A percentile compares a stretch with the other conserved stretches of the same genome.
These are phyloP conservation scores for Stephanodiscus minutulus DNA, from an alignment of 108 stramenopile species.

Conservation along the genomic window DNA sequence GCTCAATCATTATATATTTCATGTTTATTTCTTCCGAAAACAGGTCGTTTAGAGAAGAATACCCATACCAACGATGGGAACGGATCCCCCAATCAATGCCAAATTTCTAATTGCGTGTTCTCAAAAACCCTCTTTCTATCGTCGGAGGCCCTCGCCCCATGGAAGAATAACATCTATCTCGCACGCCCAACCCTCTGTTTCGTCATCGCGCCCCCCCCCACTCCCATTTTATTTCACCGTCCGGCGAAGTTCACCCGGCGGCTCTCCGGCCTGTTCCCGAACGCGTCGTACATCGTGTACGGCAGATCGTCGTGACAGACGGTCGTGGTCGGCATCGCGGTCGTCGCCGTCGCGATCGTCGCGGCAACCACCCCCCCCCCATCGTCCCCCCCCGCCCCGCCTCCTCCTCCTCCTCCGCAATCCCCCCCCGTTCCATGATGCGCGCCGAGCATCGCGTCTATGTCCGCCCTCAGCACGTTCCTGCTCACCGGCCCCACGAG, in stretches of 20 bases:
- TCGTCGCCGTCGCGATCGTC: background rate
- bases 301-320: slow-evolving; percentile 55
- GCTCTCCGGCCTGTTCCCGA: slow-evolving; percentile 60
- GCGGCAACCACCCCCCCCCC: background rate
- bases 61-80: no score
- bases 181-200: no score
- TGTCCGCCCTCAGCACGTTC: slow-evolving; percentile 63
- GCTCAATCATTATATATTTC: no score
- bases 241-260: slow-evolving; percentile 51
- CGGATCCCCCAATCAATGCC: no score
- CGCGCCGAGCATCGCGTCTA: slow-evolving; percentile 62
- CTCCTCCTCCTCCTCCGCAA: slow-evolving; percentile 9
- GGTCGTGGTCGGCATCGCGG: background rate
- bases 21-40: no score
- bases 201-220: no score
- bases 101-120: no score
- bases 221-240: no score
- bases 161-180: no score
- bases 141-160: no score
- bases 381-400: slow-evolving; percentile 4
- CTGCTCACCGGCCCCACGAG: slow-evolving; percentile 82
- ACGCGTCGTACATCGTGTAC: slow-evolving; percentile 81
- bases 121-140: no score
- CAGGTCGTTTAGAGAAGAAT: no score
- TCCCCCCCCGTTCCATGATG: background rate